phyloP scores from a whole-genome alignment of 2,329 filamentous ascomycete species.

The Fusarium newnesense region DNA sequence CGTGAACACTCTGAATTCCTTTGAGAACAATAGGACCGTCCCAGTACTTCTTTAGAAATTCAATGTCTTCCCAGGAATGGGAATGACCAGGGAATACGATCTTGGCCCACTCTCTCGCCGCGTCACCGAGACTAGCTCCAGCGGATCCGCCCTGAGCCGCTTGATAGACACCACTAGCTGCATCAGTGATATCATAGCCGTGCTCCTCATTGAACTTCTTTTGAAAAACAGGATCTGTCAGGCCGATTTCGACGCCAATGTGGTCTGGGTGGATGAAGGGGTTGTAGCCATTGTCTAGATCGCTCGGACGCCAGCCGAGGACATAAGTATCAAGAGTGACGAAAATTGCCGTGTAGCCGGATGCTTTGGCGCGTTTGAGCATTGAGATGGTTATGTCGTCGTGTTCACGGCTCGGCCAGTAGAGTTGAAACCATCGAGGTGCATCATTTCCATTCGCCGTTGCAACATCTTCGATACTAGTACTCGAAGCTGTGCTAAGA shows the following conservation, averaged over 20 bases:
- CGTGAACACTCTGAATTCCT: slow-evolving; percentile 20
- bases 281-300: slow-evolving; percentile 29
- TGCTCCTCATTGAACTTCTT: slow-evolving; percentile 21
- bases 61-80: slow-evolving; percentile 21
- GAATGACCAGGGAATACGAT: slow-evolving; percentile 29
- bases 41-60: slow-evolving; percentile 29
- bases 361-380: slow-evolving; percentile 5
- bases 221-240: slow-evolving; percentile 30
- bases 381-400: slow-evolving; percentile 27
- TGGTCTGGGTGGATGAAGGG: slow-evolving; percentile 31
- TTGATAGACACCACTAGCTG: slow-evolving; percentile 19
- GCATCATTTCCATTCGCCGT: not conserved
- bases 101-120: slow-evolving; percentile 31
- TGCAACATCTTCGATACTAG: slow-evolving; percentile 27
- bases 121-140: slow-evolving; percentile 12
- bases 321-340: slow-evolving; percentile 17
- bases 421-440: slow-evolving; percentile 23
- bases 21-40: slow-evolving; percentile 24
- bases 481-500: slow-evolving; percentile 26
- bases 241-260: slow-evolving; percentile 26
- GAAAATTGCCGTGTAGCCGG: slow-evolving; percentile 8
- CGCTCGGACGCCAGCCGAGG: slow-evolving; percentile 14
- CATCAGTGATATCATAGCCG: slow-evolving; percentile 16
- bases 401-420: slow-evolving; percentile 27
- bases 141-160: slow-evolving; percentile 20